These are phyloP conservation scores for Simmondsia chinensis DNA, from an alignment of 148 eudicot species.

Conservation along the genomic window DNA sequence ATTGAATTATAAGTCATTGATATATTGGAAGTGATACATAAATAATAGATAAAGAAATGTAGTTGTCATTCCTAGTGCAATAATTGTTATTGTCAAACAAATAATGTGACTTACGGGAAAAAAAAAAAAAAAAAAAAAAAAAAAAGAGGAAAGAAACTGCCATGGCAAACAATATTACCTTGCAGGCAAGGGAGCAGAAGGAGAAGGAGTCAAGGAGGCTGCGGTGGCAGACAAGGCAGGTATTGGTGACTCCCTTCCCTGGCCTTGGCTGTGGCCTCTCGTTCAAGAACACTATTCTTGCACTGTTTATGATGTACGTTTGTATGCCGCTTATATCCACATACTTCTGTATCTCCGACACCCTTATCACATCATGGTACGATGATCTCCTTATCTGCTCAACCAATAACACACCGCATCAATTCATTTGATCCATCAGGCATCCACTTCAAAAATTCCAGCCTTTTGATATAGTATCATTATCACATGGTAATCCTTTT, in stretches of 20 bases:
- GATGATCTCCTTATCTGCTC: conserved; percentile 49
- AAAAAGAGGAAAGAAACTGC: not conserved
- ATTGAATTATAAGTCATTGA: no score
- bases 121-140: not conserved
- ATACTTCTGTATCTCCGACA: conserved; percentile 32
- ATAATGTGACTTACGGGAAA: no score
- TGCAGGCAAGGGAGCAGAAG: conserved; percentile 46
- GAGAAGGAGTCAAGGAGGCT: conserved; percentile 46
- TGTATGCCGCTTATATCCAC: conserved; percentile 40
- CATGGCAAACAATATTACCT: no score
- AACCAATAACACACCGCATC: not conserved
- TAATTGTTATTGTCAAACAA: no score
- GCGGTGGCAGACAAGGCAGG: conserved; percentile 46
- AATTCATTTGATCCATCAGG: no score
- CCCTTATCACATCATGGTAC: conserved; percentile 49
- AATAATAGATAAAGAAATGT: no score
- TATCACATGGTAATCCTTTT: no score
- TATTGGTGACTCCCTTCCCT: conserved; percentile 46
- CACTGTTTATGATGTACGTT: conserved; percentile 43
- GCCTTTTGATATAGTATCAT: no score
- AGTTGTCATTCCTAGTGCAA: no score
- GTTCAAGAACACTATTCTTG: conserved; percentile 47
- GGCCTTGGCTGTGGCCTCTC: conserved; percentile 49
- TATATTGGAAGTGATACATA: no score
- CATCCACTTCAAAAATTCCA: no score